Base-by-base conservation (phyloP, 495 filamentous ascomycete genomes). In the Aspergillus olivimuriae region DNA sequence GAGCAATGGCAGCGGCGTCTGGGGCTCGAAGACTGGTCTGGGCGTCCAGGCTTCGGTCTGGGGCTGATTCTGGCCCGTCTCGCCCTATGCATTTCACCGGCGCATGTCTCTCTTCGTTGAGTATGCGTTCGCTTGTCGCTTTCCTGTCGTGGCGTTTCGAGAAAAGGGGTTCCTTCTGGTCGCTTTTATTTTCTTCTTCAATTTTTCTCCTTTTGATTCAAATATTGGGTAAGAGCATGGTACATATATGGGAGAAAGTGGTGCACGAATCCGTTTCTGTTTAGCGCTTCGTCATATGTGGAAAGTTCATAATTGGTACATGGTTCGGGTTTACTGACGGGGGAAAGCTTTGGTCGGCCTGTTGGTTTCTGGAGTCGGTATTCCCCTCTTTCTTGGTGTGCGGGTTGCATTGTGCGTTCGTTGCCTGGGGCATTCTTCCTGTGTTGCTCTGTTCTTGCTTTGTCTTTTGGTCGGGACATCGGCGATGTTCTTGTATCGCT, bases 1-100 rank as follows among this genome's bases (percentile, higher is more conserved):
- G 86, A 80, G 84, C 43, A 80, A 70, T 50, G 74, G 81, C 46
- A 76, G 80, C 31, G 83, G 78, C 21, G 84, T 86, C 44, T 89
- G 86, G 85, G 83, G 84, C 32, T 80, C 72, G 43, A 87, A 85
- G 66, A 77, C 75, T 34, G 76, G 76, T 20, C 70, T 86, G 22
- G 80, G 82, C 38, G 80, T 82, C 39, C 83, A 86, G 53, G 83
- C 84, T 34, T 86, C 83, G 37, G 84, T 87, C 46, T 89, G 84
- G 84, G 83, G 83, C 48, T 89, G 77, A 73, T 24, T 18, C n/a
- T 34, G 3, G 2, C 34, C 34, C 11, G 19, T 16, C 6, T 33
- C 32, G n/a, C 34, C n/a, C n/a, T n/a, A n/a, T n/a, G n/a, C n/a
- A n/a, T 23, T 33, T 23, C 24, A 28, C 24, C 24, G 24, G 24